Conservation (phyloP, 208 protist genomes). For the Acanthamoeba lenticulata region DNA sequence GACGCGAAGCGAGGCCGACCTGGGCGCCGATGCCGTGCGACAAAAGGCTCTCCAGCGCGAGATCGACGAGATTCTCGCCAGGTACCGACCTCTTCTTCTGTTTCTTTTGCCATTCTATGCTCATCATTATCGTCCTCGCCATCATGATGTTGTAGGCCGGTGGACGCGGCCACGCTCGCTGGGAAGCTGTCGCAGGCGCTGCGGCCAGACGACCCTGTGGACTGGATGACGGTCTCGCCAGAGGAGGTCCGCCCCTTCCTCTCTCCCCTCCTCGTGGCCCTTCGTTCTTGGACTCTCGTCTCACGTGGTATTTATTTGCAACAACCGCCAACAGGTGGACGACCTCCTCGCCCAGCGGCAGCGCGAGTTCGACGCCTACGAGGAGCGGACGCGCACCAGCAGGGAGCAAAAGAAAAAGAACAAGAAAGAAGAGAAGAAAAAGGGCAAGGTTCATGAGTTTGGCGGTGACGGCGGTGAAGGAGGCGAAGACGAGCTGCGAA, state of each 20-base stretch:
- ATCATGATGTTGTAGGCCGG: not conserved
- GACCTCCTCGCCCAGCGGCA: constrained; percentile 10
- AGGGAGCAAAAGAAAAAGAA: not conserved
- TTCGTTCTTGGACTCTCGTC: not conserved
- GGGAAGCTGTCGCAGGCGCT: not conserved
- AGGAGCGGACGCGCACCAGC: not conserved
- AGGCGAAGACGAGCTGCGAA: not conserved
- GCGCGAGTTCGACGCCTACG: constrained; percentile 32
- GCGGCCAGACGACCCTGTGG: not conserved
- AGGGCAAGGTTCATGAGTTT: not conserved
- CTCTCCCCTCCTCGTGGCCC: not conserved
- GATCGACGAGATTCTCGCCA: not conserved
- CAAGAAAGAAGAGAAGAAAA: not conserved
- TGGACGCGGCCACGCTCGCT: not conserved
- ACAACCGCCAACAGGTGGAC: not conserved
- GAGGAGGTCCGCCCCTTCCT: not conserved
- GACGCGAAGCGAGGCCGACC: not conserved
- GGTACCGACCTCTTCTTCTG: too few species aligned
- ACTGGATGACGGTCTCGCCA: constrained; percentile 8
- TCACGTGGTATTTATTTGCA: not conserved
- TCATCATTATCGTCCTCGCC: not conserved
- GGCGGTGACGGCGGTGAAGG: not conserved
- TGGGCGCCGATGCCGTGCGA: not conserved
- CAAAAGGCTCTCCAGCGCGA: not conserved
- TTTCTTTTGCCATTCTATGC: too few species aligned